A percentile compares a stretch with the other conserved stretches of the same genome.
phyloP scores from a whole-genome alignment of 1,284 basidiomycete species.

The Mycena citricolor region DNA sequence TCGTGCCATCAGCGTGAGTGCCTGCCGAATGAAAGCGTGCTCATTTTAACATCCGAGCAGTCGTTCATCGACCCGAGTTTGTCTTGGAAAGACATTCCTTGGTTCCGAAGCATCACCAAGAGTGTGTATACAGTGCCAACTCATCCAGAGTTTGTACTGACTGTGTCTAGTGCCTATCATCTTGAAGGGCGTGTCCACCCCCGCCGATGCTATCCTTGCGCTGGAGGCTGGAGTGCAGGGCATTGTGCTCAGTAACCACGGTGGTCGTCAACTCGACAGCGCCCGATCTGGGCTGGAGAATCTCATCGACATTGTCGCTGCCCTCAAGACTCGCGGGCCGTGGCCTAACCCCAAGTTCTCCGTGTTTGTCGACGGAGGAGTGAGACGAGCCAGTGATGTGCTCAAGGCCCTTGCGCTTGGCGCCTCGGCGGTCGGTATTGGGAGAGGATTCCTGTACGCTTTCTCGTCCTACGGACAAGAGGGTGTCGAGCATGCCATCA shows the following conservation, averaged over 20 bases:
- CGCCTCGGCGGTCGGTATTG: slow-evolving; percentile 85
- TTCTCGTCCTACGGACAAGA: slow-evolving; percentile 87
- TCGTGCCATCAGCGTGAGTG: slow-evolving; percentile 81
- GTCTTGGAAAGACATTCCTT: slow-evolving; percentile 83
- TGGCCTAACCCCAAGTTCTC: slow-evolving; percentile 78
- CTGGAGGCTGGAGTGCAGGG: slow-evolving; percentile 82
- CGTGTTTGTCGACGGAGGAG: slow-evolving; percentile 91
- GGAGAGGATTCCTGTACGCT: slow-evolving; percentile 86
- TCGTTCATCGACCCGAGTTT: slow-evolving; percentile 93
- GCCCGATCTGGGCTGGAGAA: slow-evolving; percentile 89
- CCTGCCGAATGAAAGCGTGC: slow-evolving; percentile 1
- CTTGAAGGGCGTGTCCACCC: slow-evolving; percentile 73
- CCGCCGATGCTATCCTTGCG: slow-evolving; percentile 80
- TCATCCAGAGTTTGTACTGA: not conserved
- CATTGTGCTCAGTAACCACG: slow-evolving; percentile 89
- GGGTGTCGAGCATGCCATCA: slow-evolving; percentile 74
- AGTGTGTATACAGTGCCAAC: slow-evolving; percentile 52
- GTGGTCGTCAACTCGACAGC: slow-evolving; percentile 90
- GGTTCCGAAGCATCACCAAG: slow-evolving; percentile 88
- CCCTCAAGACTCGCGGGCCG: slow-evolving; percentile 65
- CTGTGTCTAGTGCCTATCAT: slow-evolving; percentile 75
- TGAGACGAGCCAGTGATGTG: slow-evolving; percentile 88
- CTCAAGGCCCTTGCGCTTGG: slow-evolving; percentile 92
- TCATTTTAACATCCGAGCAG: slow-evolving; percentile 35
- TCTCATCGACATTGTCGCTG: slow-evolving; percentile 85